Percentiles rank a stretch among this genome's conserved stretches.
These are phyloP conservation scores for Psilocybe tampanensis DNA, from an alignment of 768 basidiomycete genomes.

Conservation along the genomic window DNA sequence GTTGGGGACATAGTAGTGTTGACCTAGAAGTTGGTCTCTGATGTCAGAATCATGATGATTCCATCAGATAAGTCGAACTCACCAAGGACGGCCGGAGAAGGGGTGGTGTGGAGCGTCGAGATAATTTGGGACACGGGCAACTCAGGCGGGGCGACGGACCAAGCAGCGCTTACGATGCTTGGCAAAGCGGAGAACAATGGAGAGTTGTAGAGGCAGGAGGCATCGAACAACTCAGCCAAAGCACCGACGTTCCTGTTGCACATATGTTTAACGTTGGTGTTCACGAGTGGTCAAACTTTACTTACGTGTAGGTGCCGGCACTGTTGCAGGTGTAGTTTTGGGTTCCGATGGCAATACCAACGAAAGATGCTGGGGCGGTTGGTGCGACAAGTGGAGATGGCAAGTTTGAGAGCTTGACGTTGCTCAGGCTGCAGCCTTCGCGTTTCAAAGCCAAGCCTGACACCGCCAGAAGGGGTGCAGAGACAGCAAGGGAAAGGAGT, in stretches of 20 bases:
- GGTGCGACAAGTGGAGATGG: constrained; percentile 39
- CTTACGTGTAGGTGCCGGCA: constrained; percentile 50
- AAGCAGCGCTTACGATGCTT: constrained; percentile 22
- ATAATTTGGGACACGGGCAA: constrained; percentile 20
- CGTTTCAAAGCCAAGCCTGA: constrained; percentile 15
- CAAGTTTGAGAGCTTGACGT: constrained; percentile 21
- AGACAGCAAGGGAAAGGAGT: constrained; percentile 14
- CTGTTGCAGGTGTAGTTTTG: constrained; percentile 58
- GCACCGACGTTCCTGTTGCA: constrained; percentile 45
- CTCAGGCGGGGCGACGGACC: constrained; percentile 21
- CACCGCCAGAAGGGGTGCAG: constrained; percentile 13
- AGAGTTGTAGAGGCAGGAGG: constrained; percentile 45
- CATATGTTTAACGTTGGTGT: background rate
- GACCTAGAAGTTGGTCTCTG: constrained; percentile 27
- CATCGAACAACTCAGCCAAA: constrained; percentile 56
- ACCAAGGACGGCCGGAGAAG: constrained; percentile 33
- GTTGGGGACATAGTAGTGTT: constrained; percentile 59
- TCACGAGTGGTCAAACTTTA: background rate
- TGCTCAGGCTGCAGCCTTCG: constrained; percentile 27
- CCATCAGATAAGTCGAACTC: background rate
- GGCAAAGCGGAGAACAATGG: constrained; percentile 29
- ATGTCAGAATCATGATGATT: background rate
- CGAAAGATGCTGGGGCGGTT: constrained; percentile 34
- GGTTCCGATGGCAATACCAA: constrained; percentile 49
- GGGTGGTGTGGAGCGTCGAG: constrained; percentile 9